Percentiles rank a stretch among this genome's conserved stretches.
These are phyloP conservation scores for Penicillium sp. DNA, from an alignment of 2,329 filamentous ascomycete genomes.

Conservation along the genomic window DNA sequence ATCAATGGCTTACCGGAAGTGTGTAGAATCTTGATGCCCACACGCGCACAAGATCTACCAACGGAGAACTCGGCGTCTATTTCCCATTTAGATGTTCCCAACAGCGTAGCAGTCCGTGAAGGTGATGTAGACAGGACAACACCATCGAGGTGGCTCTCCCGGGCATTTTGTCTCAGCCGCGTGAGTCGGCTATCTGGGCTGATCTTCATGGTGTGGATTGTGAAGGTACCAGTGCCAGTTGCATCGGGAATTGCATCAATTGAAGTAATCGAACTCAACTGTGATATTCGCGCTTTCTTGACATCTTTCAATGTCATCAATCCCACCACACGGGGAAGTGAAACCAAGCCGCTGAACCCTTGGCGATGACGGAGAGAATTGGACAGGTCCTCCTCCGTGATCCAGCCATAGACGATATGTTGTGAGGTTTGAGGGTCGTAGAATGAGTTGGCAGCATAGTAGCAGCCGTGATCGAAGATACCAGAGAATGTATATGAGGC, in stretches of 20 bases:
- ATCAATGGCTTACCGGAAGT: constrained; percentile 9
- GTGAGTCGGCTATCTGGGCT: constrained; percentile 22
- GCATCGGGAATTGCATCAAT: constrained; percentile 27
- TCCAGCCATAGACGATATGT: constrained; percentile 44
- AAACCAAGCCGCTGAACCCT: constrained; percentile 45
- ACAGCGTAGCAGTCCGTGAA: not conserved
- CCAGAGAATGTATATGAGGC: constrained; percentile 38
- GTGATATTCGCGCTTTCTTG: constrained; percentile 29
- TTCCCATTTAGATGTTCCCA: constrained; percentile 22
- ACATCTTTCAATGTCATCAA: constrained; percentile 36
- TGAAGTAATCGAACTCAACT: constrained; percentile 37
- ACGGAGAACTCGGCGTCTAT: constrained; percentile 23
- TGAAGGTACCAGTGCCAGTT: constrained; percentile 24
- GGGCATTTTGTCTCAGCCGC: constrained; percentile 23
- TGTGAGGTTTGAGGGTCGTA: constrained; percentile 37
- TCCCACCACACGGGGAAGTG: constrained; percentile 40
- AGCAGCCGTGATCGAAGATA: constrained; percentile 42
- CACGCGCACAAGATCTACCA: constrained; percentile 17
- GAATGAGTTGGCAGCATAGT: constrained; percentile 46
- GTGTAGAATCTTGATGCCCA: constrained; percentile 28
- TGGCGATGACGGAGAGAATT: constrained; percentile 37
- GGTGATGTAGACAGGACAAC: constrained; percentile 2
- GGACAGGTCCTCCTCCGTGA: constrained; percentile 45
- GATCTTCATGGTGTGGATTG: constrained; percentile 39
- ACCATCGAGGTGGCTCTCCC: constrained; percentile 1